Evolutionary conservation across 2,329 filamentous ascomycete species (phyloP).

Genomic region (Hypoxylon rubiginosum): DNA sequence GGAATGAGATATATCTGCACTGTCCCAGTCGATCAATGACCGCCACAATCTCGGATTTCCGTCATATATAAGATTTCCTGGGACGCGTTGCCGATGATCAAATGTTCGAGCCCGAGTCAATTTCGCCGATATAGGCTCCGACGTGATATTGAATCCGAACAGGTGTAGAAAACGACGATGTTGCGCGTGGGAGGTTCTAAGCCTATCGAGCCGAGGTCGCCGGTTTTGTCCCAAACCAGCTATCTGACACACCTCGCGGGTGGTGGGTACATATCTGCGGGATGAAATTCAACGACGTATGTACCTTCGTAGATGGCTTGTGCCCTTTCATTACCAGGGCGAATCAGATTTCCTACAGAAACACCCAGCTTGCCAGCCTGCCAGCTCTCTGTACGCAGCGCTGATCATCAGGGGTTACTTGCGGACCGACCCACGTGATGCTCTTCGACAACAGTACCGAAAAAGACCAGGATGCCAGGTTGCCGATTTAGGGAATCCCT

Average conservation of each 20-base stretch:
- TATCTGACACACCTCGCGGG: neutral
- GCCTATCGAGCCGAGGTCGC: neutral
- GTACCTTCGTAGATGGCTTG: neutral
- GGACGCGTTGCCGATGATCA: neutral
- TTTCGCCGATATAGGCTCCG: neutral
- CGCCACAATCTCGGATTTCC: neutral
- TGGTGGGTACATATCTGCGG: neutral
- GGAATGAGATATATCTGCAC: conserved; percentile 2
- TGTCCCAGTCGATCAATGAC: conserved; percentile 1
- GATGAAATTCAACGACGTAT: neutral
- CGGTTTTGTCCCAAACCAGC: neutral
- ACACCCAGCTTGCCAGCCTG: neutral
- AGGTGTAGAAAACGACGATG: neutral
- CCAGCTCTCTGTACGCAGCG: conserved; percentile 1
- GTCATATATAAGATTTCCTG: neutral
- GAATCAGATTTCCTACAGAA: neutral
- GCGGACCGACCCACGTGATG: neutral
- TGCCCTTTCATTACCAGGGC: neutral
- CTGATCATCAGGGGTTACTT: conserved; percentile 1
- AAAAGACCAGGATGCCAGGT: neutral
- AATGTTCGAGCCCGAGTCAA: neutral
- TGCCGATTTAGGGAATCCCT: neutral
- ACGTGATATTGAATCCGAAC: neutral
- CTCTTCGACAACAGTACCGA: neutral
- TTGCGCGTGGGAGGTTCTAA: neutral